Evolutionary conservation across 2,329 filamentous ascomycete species (phyloP).

Genomic region (Talaromyces sp.): DNA sequence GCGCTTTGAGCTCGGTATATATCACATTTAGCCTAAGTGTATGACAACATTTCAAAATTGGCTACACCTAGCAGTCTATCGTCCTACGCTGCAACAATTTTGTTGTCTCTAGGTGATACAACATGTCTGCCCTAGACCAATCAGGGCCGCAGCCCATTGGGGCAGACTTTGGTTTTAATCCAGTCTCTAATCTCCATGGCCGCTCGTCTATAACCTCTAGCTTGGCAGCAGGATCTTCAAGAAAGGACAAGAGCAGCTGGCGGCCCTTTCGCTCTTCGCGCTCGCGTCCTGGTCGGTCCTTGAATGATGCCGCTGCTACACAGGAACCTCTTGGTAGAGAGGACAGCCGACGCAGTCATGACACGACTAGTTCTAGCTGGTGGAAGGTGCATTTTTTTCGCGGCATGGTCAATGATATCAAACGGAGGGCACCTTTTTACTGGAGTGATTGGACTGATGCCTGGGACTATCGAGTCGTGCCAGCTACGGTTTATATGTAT

Average conservation of each 20-base stretch:
- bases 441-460: slow-evolving; percentile 79
- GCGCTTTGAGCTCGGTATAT: background rate
- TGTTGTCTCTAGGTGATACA: slow-evolving; percentile 3
- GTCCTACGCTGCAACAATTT: background rate
- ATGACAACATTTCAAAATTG: background rate
- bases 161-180: slow-evolving; percentile 21
- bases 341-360: slow-evolving; percentile 11
- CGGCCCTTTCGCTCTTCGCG: slow-evolving; percentile 11
- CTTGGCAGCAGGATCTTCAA: background rate
- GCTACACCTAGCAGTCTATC: background rate
- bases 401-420: slow-evolving; percentile 75
- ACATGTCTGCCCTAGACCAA: background rate
- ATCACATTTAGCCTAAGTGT: background rate
- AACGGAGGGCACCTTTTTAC: slow-evolving; percentile 71
- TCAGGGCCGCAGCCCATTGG: slow-evolving; percentile 8
- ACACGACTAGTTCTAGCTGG: slow-evolving; percentile 46
- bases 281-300: background rate
- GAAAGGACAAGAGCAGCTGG: slow-evolving; percentile 19
- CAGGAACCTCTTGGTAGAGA: slow-evolving; percentile 4
- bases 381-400: slow-evolving; percentile 72
- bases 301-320: background rate
- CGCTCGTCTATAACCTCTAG: slow-evolving; percentile 17
- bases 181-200: slow-evolving; percentile 24
- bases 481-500: slow-evolving; percentile 88
- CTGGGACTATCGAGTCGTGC: slow-evolving; percentile 85